Percentiles rank a stretch among this genome's conserved stretches.
phyloP scores from a whole-genome alignment of 1,284 basidiomycete genomes.

The Cystobasidium pallidum region DNA sequence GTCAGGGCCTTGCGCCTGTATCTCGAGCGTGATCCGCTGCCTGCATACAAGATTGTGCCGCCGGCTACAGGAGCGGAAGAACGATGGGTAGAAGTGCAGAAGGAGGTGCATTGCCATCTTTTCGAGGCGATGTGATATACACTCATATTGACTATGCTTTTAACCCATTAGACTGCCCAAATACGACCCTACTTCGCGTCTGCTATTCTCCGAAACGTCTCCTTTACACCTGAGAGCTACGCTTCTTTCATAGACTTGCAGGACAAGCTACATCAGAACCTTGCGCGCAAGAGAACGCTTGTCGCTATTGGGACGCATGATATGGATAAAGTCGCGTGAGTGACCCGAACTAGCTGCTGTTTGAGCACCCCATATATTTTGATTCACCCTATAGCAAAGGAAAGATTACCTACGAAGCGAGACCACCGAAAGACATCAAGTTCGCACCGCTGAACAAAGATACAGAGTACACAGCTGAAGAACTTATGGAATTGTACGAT shows the following conservation, averaged over 20 bases:
- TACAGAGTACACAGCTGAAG: conserved; percentile 73
- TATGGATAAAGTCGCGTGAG: conserved; percentile 72
- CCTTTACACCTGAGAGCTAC: conserved; percentile 84
- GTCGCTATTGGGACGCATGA: conserved; percentile 99
- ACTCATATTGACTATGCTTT: conserved; percentile 8
- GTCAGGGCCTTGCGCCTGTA: conserved; percentile 84
- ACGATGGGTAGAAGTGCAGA: conserved; percentile 40
- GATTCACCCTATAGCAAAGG: conserved; percentile 45
- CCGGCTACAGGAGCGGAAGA: conserved; percentile 41
- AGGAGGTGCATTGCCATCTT: conserved; percentile 61
- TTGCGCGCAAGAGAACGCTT: conserved; percentile 85
- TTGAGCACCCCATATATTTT: background rate
- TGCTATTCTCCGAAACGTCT: conserved; percentile 85
- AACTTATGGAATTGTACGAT: conserved; percentile 89
- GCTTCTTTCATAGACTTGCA: conserved; percentile 97
- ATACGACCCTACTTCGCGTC: conserved; percentile 90
- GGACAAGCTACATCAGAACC: conserved; percentile 96
- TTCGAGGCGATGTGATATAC: background rate
- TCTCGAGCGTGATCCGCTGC: conserved; percentile 71
- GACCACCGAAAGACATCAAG: conserved; percentile 83
- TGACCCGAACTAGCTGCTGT: background rate
- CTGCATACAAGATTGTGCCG: conserved; percentile 72
- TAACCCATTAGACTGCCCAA: conserved; percentile 67
- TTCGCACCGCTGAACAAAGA: conserved; percentile 82
- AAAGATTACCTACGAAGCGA: conserved; percentile 74